Evolutionary conservation across 2,329 filamentous ascomycete genomes (phyloP).

Genomic region (Fusarium lyarnte): DNA sequence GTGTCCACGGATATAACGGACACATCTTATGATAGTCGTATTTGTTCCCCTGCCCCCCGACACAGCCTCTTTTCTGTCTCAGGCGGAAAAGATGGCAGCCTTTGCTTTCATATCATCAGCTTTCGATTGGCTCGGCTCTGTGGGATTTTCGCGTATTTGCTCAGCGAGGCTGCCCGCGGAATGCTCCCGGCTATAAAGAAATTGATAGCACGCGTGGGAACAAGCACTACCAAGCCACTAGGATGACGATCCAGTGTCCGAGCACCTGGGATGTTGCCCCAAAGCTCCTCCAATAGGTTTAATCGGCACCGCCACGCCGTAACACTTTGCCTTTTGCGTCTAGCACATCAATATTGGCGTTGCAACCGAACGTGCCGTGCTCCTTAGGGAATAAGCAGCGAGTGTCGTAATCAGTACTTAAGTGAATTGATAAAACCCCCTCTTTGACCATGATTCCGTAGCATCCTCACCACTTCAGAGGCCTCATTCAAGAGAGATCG

Average conservation of each 20-base stretch:
- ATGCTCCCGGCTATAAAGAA: not conserved
- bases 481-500: accelerated
- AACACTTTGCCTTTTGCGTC: not conserved
- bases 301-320: not conserved
- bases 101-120: not conserved
- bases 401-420: not conserved
- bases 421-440: not conserved
- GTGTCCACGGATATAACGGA: not conserved
- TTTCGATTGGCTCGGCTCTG: not conserved
- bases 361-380: not conserved
- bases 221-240: not conserved
- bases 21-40: not conserved
- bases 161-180: not conserved
- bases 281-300: not conserved
- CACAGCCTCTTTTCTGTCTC: not conserved
- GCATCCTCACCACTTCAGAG: accelerated
- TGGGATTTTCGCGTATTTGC: not conserved
- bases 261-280: not conserved
- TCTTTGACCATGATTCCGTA: not conserved
- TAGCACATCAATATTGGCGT: constrained; percentile 3
- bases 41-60: not conserved
- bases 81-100: not conserved
- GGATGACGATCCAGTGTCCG: not conserved
- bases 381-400: not conserved
- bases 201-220: not conserved